Evolutionary conservation across 768 basidiomycete genomes (phyloP).

Genomic region (Tylopilus intermedius): DNA sequence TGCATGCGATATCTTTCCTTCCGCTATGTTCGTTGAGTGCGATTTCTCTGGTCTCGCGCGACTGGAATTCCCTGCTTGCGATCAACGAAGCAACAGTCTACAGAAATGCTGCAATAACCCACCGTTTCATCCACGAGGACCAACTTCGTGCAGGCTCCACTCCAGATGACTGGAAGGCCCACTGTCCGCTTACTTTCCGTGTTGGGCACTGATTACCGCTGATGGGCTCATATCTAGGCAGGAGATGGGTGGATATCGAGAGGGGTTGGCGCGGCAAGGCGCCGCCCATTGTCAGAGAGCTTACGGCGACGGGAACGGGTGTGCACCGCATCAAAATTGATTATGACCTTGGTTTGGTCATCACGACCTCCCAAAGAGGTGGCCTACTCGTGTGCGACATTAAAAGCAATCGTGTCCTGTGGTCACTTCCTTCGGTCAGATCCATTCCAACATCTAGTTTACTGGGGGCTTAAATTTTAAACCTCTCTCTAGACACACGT

Average conservation of each 20-base stretch:
- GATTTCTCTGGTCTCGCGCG: slow-evolving; percentile 36
- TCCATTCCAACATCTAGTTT: slow-evolving; percentile 11
- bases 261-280: slow-evolving; percentile 54
- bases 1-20: slow-evolving; percentile 48
- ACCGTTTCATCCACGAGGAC: slow-evolving; percentile 39
- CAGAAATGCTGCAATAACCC: slow-evolving; percentile 49
- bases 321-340: slow-evolving; percentile 80
- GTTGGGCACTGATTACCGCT: slow-evolving; percentile 8
- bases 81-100: slow-evolving; percentile 51
- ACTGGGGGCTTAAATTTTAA: not conserved
- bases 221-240: slow-evolving; percentile 34
- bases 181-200: slow-evolving; percentile 41
- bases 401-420: slow-evolving; percentile 44
- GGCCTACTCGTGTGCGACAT: slow-evolving; percentile 59
- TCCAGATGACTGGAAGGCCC: slow-evolving; percentile 49
- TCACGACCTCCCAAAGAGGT: slow-evolving; percentile 51
- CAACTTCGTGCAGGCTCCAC: slow-evolving; percentile 30
- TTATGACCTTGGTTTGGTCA: slow-evolving; percentile 51
- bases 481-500: slow-evolving; percentile 6
- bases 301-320: slow-evolving; percentile 30
- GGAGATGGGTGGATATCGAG: slow-evolving; percentile 40
- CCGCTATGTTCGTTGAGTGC: slow-evolving; percentile 40
- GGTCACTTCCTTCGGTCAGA: slow-evolving; percentile 53
- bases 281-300: slow-evolving; percentile 35
- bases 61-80: slow-evolving; percentile 45